These are phyloP conservation scores for Populus euphratica DNA, from an alignment of 345 rosid species.

Conservation along the genomic window DNA sequence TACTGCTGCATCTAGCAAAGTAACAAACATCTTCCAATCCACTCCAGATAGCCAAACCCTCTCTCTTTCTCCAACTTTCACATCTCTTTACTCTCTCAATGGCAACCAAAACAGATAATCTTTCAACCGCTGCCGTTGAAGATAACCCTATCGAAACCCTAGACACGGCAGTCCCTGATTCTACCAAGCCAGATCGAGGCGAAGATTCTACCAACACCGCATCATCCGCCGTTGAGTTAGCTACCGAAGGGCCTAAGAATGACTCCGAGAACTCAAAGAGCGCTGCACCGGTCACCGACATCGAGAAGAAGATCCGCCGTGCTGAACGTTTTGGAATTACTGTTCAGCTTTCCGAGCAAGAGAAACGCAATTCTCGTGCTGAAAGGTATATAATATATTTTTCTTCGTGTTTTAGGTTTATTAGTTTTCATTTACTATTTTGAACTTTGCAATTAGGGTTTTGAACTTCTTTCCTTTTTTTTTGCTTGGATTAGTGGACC, in stretches of 20 bases:
- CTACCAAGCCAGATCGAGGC: not conserved
- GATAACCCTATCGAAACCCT: no score
- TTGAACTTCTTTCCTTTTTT: not conserved
- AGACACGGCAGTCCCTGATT: not conserved
- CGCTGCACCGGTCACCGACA: slow-evolving; percentile 31
- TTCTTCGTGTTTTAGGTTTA: not conserved
- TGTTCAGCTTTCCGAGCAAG: slow-evolving; percentile 74
- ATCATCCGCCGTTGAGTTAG: not conserved
- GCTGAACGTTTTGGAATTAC: slow-evolving; percentile 90
- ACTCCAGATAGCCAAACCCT: no score
- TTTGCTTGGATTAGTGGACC: not conserved
- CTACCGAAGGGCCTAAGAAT: not conserved
- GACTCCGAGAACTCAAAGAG: slow-evolving; percentile 32
- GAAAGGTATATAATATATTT: slow-evolving; percentile 50
- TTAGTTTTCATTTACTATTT: not conserved
- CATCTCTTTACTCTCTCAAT: not conserved
- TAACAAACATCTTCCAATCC: no score
- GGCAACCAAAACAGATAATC: not conserved
- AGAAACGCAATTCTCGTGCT: slow-evolving; percentile 90
- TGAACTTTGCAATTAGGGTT: not conserved
- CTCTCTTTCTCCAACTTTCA: no score
- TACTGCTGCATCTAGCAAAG: no score
- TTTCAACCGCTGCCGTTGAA: no score
- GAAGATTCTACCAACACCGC: slow-evolving; percentile 17
- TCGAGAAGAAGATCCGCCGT: slow-evolving; percentile 79